Percentiles rank a stretch among this genome's conserved stretches.
phyloP scores from a whole-genome alignment of 805 yeast species.

The Wickerhamiella musiphila region DNA sequence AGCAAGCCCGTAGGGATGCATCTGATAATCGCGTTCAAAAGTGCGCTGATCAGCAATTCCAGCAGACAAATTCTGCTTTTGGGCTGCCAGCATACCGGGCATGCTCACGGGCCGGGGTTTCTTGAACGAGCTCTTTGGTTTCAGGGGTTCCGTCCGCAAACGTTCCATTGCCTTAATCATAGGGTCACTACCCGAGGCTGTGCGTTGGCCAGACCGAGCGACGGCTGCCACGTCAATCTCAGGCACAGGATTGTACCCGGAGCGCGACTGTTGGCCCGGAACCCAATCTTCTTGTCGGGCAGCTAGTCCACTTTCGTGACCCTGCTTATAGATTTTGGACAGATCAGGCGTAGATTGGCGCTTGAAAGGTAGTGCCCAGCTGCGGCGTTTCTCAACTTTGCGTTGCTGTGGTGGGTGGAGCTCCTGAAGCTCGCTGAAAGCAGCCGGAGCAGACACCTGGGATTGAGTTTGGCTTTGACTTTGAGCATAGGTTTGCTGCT shows the following conservation, averaged over 20 bases:
- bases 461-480: too few relatives aligned
- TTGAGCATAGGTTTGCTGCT: too few relatives aligned
- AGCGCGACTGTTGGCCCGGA: not conserved
- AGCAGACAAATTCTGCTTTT: too few relatives aligned
- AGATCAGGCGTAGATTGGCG: conserved; percentile 22
- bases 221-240: not conserved
- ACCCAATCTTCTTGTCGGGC: conserved; percentile 3
- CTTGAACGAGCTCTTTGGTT: not conserved
- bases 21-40: too few relatives aligned
- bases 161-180: conserved; percentile 37
- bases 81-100: too few relatives aligned
- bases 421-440: too few relatives aligned
- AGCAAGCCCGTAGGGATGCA: too few relatives aligned
- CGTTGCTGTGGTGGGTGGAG: not conserved
- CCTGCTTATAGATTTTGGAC: conserved; percentile 14
- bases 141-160: conserved; percentile 13
- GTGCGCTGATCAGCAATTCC: not conserved
- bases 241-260: not conserved
- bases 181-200: conserved; percentile 26
- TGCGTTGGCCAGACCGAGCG: conserved; percentile 1
- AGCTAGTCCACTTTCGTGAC: not conserved
- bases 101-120: conserved; percentile 8
- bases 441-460: too few relatives aligned
- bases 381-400: conserved; percentile 14
- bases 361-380: conserved; percentile 30